Evolutionary conservation across 1,284 basidiomycete species (phyloP).

Genomic region (Bondarzewia mesenterica): DNA sequence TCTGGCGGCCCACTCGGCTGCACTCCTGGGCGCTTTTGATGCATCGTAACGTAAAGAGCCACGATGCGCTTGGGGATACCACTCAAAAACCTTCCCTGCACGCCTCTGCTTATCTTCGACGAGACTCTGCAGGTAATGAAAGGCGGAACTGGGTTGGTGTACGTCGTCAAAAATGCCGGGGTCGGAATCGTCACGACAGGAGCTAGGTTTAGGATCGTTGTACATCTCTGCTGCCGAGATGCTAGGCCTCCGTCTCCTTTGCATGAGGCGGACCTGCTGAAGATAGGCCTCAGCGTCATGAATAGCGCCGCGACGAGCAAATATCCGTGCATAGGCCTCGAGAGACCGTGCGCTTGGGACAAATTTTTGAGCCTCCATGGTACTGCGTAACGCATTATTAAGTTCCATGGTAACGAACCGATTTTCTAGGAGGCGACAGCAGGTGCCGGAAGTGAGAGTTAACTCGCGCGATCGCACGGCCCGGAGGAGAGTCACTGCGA

Average conservation of each 20-base stretch:
- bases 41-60: no score
- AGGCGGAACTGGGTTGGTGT: no score
- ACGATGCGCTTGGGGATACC: no score
- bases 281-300: conserved; percentile 23
- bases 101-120: no score
- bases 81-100: no score
- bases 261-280: conserved; percentile 1
- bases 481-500: conserved; percentile 33
- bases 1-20: conserved; percentile 8
- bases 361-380: conserved; percentile 33
- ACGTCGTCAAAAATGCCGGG: no score
- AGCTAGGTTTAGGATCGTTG: no score
- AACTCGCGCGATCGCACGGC: conserved; percentile 36
- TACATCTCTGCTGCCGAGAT: no score
- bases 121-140: no score
- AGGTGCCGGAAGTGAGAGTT: conserved; percentile 34
- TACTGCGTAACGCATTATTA: conserved; percentile 34
- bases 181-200: no score
- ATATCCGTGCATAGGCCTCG: conserved; percentile 41
- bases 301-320: conserved; percentile 33
- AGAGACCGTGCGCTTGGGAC: conserved; percentile 34
- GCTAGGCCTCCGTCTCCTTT: not conserved
- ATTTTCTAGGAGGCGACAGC: conserved; percentile 37
- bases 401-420: conserved; percentile 40
- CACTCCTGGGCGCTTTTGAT: no score